Base-by-base conservation (phyloP, 2,329 filamentous ascomycete genomes). In the Talaromyces pinophilus region DNA sequence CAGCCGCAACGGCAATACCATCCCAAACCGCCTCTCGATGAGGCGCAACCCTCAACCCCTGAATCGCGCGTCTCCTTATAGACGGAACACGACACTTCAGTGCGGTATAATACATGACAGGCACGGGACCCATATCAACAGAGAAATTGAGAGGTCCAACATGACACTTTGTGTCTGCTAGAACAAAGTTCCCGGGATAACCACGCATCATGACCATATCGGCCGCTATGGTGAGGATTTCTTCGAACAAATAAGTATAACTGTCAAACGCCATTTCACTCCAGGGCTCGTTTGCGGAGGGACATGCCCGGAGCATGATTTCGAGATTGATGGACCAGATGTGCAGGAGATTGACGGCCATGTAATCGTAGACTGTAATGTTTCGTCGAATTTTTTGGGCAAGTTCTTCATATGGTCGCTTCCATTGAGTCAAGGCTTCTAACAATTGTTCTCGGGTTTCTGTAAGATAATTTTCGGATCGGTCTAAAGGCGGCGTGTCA, bases 1-100 rank as follows among this genome's bases (percentile, higher is more conserved):
- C 64, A 13, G 48, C 64, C 1, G 64, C 64, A 17, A 61, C 64
- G 7, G 64, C 64, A 8, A 54, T 40, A 2, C 64, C 64, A 59
- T 66, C 64, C 64, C 64, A 66, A 30, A 66, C 59, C 25, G 44
- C 64, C 42, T 66, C 64, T 3, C 64, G 64, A n/a, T 66, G 64
- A 17, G 64, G 64, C 15, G 64, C 64, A 40, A 59, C 25, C 17
- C 17, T 50, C 48, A 66, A 52, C 10, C 28, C 7, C 19, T 42
- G 38, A 57, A 66, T 22, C 1, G 64, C 64, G 13, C 42, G 40
- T 30, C 64, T 50, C 7, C 59, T 52, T 13, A 59, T 42, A n/a
- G 50, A 59, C 1, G 59, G 64, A 3, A 50, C 42, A 30, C 64
- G 64, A 8, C 64, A 66, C 63, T 66, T 66, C 8, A 66, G 50